Evolutionary conservation across 2,329 filamentous ascomycete genomes (phyloP), one percentile per base, ranked within the genome.

Genomic region (Cryphonectria naterciae): DNA sequence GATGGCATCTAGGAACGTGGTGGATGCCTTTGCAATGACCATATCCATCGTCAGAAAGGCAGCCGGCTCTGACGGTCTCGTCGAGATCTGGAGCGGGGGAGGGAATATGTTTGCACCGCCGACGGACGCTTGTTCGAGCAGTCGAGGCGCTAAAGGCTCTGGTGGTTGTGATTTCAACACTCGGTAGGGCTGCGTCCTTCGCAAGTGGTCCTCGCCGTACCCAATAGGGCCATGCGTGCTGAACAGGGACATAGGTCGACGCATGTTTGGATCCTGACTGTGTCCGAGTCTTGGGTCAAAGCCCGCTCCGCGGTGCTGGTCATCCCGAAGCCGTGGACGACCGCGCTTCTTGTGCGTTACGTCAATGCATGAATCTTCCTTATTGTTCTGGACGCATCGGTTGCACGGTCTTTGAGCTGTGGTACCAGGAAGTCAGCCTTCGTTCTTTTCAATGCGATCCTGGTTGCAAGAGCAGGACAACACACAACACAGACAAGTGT

Each of bases 301-400:
- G 73, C 88, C 85, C 65, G 85, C 77, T 74, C 91, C 88, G 75
- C 87, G 84, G 72, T 69, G 84, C 72, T 71, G 71, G 43, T 93
- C 91, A 77, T 95, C 93, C 76, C 93, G 88, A 75, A 96, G 83
- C 74, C 93, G 87, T 72, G 93, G 93, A 65, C 93, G 87, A 58
- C 93, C 93, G 75, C 93, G 85, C 79, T 95, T 96, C 81, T 95
- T 96, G 81, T 96, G 93, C 77, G 94, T 91, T 46, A 96, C 93
- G 80, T 96, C 93, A 75, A 93, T 85, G 78, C 93, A 96, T 10
- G 90, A 86, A 70, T 94, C 92, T 84, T 95, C 86, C 77, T 95
- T 96, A 72, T 92, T 92, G 77, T 93, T 93, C 76, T 89, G 89
- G 46, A 92, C 83, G 78, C 93, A 96, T 78, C 93, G 88, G 39